Base-by-base conservation (phyloP, 2,329 filamentous ascomycete species). In the Epichloe amarillans region DNA sequence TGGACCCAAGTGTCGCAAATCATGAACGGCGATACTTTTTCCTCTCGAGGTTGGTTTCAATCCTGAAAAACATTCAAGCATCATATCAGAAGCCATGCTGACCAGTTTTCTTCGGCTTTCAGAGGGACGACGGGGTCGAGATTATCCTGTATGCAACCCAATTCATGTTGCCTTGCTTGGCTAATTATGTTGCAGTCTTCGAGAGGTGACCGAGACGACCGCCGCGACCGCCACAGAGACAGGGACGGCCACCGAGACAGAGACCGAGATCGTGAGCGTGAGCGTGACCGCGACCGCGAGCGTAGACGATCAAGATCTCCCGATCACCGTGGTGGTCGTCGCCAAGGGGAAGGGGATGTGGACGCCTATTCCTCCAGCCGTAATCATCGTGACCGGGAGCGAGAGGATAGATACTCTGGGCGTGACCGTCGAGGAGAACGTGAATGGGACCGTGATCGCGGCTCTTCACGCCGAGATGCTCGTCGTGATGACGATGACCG, bases 301-400 rank as follows among this genome's bases (percentile, higher is more conserved):
- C 77, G 84, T 62, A 79, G 89, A 69, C 85, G 91, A 57, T 95
- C 90, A 54, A 83, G 91, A 64, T 97, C 91, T 17, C 90, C 90
- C 52, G 83, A 86, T 60, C 82, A 87, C 63, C 77, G 52, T 19
- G 50, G 70, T 53, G 61, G 79, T 61, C 73, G 80, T 57, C 78
- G 83, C 52, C 82, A 87, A 59, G 85, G 85, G 59, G 85, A 93
- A n/a, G 52, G 78, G 66, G 77, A 80, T 52, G 87, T 91, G 66
- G 89, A 96, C 68, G 83, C 86, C 51, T 97, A 97, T 70, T 95
- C 90, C 19, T 89, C 87, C 5, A 95, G 89, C 69, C 85, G 91
- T 59, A 90, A 84, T 71, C 94, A 95, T 67, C 82, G 91, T 64
- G 91, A 95, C 65, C 78, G 91, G 55, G 91, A 97, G 71, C 86